A percentile compares a stretch with the other conserved stretches of the same genome.
phyloP scores from a whole-genome alignment of 2,329 filamentous ascomycete species.

The Fusarium sulawesiense region DNA sequence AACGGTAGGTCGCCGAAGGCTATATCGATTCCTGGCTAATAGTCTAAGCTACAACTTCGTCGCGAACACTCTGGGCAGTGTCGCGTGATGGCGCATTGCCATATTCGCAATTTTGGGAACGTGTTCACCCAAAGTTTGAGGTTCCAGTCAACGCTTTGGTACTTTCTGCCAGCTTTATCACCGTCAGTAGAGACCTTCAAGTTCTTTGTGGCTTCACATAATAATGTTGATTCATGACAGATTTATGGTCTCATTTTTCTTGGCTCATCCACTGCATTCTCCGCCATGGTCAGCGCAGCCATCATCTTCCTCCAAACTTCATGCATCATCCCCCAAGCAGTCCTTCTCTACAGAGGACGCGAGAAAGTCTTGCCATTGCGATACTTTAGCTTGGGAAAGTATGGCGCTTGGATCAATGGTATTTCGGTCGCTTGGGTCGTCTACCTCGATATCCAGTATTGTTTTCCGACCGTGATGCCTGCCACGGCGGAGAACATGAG shows the following conservation, averaged over 20 bases:
- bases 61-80: conserved; percentile 39
- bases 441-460: conserved; percentile 38
- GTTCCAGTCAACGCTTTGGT: conserved; percentile 45
- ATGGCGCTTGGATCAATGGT: conserved; percentile 39
- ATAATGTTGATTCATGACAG: not conserved
- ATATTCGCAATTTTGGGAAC: conserved; percentile 42
- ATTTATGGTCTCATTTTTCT: conserved; percentile 48
- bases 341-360: conserved; percentile 43
- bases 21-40: too few relatives aligned
- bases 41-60: conserved; percentile 32
- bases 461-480: conserved; percentile 35
- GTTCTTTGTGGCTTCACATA: rapidly evolving
- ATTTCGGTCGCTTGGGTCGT: conserved; percentile 36
- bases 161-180: conserved; percentile 30
- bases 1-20: conserved; percentile 2
- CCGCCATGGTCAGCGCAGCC: conserved; percentile 43
- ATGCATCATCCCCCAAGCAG: conserved; percentile 44
- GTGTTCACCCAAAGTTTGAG: conserved; percentile 34
- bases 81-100: conserved; percentile 45
- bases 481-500: conserved; percentile 42
- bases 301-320: conserved; percentile 46
- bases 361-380: conserved; percentile 42
- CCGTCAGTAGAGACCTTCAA: not conserved
- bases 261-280: conserved; percentile 46
- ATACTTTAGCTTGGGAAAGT: conserved; percentile 44